phyloP scores from a whole-genome alignment of 78 protist species.

The Bigelowiella natans region DNA sequence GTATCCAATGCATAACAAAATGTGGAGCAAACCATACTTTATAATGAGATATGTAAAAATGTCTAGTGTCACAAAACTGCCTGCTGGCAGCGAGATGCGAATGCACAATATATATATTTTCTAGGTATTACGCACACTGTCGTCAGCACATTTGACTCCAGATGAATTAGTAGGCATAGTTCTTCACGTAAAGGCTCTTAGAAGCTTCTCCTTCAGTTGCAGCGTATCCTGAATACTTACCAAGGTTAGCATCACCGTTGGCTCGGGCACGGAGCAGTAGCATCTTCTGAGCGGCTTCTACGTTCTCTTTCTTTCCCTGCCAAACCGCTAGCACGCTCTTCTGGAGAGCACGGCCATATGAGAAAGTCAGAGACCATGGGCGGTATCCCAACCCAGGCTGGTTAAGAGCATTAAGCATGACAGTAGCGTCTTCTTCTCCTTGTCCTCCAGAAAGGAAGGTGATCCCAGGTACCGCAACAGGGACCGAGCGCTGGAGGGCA shows the following conservation, averaged over 20 bases:
- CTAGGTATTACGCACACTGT: too few species aligned
- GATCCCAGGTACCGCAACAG: conserved; percentile 82
- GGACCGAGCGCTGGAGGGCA: conserved; percentile 79
- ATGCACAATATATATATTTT: too few species aligned
- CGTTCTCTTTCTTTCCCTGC: conserved; percentile 45
- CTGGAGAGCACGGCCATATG: conserved; percentile 86
- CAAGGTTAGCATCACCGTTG: conserved; percentile 45
- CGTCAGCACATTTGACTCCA: too few species aligned
- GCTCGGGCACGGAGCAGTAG: conserved; percentile 50
- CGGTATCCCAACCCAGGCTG: background rate
- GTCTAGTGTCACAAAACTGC: too few species aligned
- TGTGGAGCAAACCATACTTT: too few species aligned
- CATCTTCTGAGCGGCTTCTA: conserved; percentile 38
- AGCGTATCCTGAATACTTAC: conserved; percentile 39
- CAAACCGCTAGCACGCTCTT: conserved; percentile 42
- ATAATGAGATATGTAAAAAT: too few species aligned
- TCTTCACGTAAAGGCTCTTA: background rate
- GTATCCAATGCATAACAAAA: too few species aligned
- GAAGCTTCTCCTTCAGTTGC: background rate
- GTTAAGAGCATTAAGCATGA: conserved; percentile 74
- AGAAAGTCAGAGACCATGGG: conserved; percentile 85
- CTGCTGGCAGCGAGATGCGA: too few species aligned
- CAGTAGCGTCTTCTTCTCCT: conserved; percentile 75
- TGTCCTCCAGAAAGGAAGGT: conserved; percentile 85
- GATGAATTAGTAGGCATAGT: background rate